Percentiles rank a stretch among this genome's conserved stretches.
phyloP scores from a whole-genome alignment of 2,329 filamentous ascomycete genomes.

The Mollisia scopiformis region DNA sequence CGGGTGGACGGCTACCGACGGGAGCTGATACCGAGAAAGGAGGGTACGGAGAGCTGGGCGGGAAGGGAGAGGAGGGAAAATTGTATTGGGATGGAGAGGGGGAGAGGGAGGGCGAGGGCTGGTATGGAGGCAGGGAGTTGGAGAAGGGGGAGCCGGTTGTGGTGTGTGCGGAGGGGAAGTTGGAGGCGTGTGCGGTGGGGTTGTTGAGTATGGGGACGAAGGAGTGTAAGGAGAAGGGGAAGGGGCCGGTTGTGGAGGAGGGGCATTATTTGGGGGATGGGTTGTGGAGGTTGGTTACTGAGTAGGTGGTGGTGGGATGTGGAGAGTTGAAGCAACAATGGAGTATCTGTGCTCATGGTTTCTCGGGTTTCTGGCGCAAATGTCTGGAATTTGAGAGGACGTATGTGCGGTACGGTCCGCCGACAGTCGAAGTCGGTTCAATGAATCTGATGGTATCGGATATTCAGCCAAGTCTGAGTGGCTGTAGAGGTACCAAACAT shows the following conservation, averaged over 20 bases:
- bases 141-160: conserved; percentile 83
- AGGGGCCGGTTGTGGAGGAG: conserved; percentile 91
- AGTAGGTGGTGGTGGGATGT: conserved; percentile 17
- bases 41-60: conserved; percentile 31
- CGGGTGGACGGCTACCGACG: conserved; percentile 76
- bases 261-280: conserved; percentile 95
- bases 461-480: no score
- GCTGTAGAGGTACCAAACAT: no score
- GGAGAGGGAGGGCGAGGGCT: conserved; percentile 40
- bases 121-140: conserved; percentile 66
- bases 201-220: conserved; percentile 81
- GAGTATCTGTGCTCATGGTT: not conserved
- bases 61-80: conserved; percentile 22
- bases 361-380: not conserved
- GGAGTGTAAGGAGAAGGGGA: conserved; percentile 92
- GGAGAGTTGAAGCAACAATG: not conserved
- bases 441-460: no score
- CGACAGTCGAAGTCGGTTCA: no score
- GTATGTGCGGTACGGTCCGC: no score
- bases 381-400: not conserved
- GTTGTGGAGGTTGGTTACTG: conserved; percentile 66
- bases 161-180: conserved; percentile 90
- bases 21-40: conserved; percentile 40
- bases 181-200: conserved; percentile 87
- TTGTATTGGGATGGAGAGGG: conserved; percentile 7